Evolutionary conservation across 2,329 filamentous ascomycete species (phyloP).

Genomic region (Kalmusia sp.): DNA sequence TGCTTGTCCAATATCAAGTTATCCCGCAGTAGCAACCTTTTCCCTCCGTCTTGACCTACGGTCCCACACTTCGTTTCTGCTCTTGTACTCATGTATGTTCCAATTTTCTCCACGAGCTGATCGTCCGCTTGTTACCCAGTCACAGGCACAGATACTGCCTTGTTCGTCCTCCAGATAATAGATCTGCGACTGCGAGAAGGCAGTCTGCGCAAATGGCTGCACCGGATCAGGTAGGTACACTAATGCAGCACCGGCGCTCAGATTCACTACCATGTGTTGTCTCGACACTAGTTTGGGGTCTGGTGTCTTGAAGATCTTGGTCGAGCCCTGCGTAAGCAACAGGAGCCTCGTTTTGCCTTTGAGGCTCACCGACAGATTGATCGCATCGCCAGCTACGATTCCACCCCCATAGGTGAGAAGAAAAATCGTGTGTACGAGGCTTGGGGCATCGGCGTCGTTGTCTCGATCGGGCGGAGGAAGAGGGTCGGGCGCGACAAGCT

Average conservation of each 20-base stretch:
- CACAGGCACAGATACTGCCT: conserved; percentile 75
- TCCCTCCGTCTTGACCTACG: conserved; percentile 46
- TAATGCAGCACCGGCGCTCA: conserved; percentile 59
- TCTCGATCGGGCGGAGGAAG: conserved; percentile 60
- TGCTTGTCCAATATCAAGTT: conserved; percentile 74
- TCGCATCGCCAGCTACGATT: conserved; percentile 84
- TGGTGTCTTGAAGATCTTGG: conserved; percentile 90
- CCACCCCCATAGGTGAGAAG: conserved; percentile 94
- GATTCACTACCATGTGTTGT: conserved; percentile 57
- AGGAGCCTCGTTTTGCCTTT: conserved; percentile 69
- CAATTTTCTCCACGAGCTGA: conserved; percentile 87
- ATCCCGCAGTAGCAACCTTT: conserved; percentile 80
- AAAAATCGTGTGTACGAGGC: conserved; percentile 78
- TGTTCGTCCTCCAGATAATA: conserved; percentile 66
- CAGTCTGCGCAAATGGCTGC: conserved; percentile 84
- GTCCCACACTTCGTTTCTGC: conserved; percentile 88
- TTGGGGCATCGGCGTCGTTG: conserved; percentile 28
- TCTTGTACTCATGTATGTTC: conserved; percentile 80
- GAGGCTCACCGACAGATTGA: conserved; percentile 75
- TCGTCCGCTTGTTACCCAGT: conserved; percentile 94
- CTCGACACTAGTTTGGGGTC: conserved; percentile 53
- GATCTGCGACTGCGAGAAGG: conserved; percentile 83
- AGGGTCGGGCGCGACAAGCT: conserved; percentile 83
- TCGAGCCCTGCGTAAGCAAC: conserved; percentile 74
- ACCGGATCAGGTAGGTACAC: conserved; percentile 86